phyloP scores from a whole-genome alignment of 2,329 filamentous ascomycete genomes.

The Colletotrichum sp. region DNA sequence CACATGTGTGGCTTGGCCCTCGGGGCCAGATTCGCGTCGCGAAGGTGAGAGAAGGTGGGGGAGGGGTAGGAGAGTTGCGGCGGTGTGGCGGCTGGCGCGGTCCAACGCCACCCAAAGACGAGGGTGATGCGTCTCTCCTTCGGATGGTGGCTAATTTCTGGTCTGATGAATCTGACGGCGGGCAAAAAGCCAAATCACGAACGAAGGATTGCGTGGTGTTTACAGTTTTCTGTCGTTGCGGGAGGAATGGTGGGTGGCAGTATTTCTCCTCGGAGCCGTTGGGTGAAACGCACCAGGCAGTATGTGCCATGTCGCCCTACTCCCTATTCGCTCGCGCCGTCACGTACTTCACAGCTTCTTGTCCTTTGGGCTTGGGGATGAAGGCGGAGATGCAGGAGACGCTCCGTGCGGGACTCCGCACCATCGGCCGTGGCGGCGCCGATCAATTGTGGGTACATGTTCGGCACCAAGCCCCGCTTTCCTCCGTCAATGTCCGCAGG shows the following conservation, averaged over 20 bases:
- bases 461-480: background rate
- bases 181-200: background rate
- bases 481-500: background rate
- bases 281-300: background rate
- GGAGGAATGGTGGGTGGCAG: background rate
- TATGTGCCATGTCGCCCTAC: background rate
- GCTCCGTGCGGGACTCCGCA: background rate
- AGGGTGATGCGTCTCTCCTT: background rate
- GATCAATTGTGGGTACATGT: background rate
- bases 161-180: background rate
- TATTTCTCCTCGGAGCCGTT: background rate
- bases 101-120: background rate
- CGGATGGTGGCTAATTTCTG: background rate
- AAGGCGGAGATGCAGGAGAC: background rate
- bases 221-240: background rate
- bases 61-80: background rate
- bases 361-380: background rate
- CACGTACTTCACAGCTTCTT: background rate
- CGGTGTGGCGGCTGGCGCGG: background rate
- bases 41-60: background rate
- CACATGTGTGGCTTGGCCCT: background rate
- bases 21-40: conserved; percentile 8
- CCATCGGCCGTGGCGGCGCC: background rate
- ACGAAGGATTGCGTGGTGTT: background rate
- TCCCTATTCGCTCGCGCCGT: background rate